phyloP scores from a whole-genome alignment of 2,329 filamentous ascomycete genomes.

The Colletotrichum melonis region DNA sequence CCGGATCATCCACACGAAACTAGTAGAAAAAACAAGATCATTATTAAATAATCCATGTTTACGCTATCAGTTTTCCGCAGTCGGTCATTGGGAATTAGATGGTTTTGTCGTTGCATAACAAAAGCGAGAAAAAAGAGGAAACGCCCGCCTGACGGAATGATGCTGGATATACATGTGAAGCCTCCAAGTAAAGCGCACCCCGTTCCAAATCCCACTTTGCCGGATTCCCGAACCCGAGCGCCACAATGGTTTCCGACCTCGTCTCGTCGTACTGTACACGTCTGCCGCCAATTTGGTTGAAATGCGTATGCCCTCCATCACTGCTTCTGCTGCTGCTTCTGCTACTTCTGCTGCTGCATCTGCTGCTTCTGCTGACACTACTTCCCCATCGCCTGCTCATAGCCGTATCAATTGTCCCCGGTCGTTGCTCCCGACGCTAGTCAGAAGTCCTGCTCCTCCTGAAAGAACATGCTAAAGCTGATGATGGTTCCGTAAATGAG shows the following conservation, averaged over 20 bases:
- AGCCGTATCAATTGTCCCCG: background rate
- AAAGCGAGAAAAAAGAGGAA: conserved; percentile 4
- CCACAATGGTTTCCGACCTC: conserved; percentile 11
- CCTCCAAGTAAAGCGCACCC: conserved; percentile 8
- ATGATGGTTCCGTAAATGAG: conserved; percentile 99
- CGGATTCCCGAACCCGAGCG: conserved; percentile 26
- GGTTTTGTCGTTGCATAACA: conserved; percentile 1
- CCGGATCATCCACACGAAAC: conserved; percentile 21
- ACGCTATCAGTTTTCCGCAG: background rate
- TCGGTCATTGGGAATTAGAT: conserved; percentile 14
- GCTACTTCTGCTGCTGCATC: background rate
- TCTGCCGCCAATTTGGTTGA: conserved; percentile 10
- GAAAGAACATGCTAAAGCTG: conserved; percentile 98
- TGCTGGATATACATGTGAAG: conserved; percentile 34
- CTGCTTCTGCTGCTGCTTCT: background rate
- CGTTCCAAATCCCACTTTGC: conserved; percentile 7
- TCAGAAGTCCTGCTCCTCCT: conserved; percentile 96
- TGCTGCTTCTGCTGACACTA: background rate
- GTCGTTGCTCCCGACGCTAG: conserved; percentile 12
- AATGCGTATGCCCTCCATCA: background rate
- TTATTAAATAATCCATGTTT: background rate
- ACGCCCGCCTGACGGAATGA: conserved; percentile 33
- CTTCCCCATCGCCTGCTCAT: background rate
- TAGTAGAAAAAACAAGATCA: background rate
- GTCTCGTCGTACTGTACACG: conserved; percentile 32